A percentile compares a stretch with the other conserved stretches of the same genome.
phyloP scores from a whole-genome alignment of 257 asterid genomes.

The Anisodus acutangulus region DNA sequence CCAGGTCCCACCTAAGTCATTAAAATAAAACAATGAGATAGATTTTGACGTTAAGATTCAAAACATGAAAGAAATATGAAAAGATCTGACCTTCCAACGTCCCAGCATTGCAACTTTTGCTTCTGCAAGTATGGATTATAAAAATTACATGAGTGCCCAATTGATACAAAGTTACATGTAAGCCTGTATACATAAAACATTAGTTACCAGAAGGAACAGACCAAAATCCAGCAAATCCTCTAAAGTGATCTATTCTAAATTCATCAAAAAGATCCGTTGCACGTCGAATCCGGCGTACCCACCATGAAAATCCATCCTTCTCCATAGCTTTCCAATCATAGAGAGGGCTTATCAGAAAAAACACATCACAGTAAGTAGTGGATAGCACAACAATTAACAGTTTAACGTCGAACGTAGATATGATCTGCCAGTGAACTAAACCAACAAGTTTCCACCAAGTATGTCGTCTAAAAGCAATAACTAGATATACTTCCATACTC shows the following conservation, averaged over 20 bases:
- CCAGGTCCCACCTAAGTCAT: slow-evolving; percentile 94
- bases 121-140: slow-evolving; percentile 55
- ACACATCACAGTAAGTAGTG: slow-evolving; percentile 34
- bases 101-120: slow-evolving; percentile 86
- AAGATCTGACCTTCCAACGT: slow-evolving; percentile 80
- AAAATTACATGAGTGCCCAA: slow-evolving; percentile 6
- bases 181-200: slow-evolving; percentile 32
- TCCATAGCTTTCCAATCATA: slow-evolving; percentile 99
- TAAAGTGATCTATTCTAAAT: slow-evolving; percentile 92
- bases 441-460: not conserved
- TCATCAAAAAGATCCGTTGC: slow-evolving; percentile 91
- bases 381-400: not conserved
- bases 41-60: slow-evolving; percentile 31
- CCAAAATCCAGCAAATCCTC: slow-evolving; percentile 99
- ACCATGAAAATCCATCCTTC: slow-evolving; percentile 87
- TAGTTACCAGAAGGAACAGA: slow-evolving; percentile 94
- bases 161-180: slow-evolving; percentile 28
- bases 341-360: slow-evolving; percentile 66
- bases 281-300: slow-evolving; percentile 80
- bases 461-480: slow-evolving; percentile 21
- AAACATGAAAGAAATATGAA: slow-evolving; percentile 32
- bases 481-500: slow-evolving; percentile 5
- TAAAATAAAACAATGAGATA: slow-evolving; percentile 42
- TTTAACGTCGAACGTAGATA: not conserved
- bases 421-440: not conserved